These are phyloP conservation scores for Urochloa ruziziensis DNA, from an alignment of 176 grass and related monocot species.

Conservation along the genomic window DNA sequence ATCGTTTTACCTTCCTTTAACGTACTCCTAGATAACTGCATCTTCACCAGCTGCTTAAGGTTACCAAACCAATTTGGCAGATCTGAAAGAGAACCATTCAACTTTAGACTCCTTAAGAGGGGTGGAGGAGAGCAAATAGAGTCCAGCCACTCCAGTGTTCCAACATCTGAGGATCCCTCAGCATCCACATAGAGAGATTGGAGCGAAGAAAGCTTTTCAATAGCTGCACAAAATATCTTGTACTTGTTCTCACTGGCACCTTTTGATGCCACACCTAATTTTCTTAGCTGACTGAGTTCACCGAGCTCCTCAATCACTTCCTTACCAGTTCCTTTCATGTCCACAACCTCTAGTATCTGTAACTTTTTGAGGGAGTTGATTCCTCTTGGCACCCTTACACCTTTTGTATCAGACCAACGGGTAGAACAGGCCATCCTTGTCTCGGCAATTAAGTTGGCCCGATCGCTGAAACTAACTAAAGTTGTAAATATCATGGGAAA, in stretches of 20 bases:
- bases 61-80: not conserved
- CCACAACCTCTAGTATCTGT: not conserved
- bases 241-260: not conserved
- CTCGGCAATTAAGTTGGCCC: not conserved
- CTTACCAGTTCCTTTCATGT: not conserved
- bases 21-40: not conserved
- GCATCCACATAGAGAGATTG: not conserved
- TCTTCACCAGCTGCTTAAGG: slow-evolving; percentile 18
- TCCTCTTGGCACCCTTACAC: slow-evolving; percentile 15
- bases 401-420: not conserved
- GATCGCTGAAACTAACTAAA: not conserved
- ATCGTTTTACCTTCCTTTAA: not conserved
- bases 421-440: not conserved
- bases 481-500: not conserved
- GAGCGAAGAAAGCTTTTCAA: slow-evolving; percentile 18
- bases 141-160: slow-evolving; percentile 1
- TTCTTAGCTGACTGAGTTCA: slow-evolving; percentile 10
- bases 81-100: not conserved
- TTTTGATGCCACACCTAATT: not conserved
- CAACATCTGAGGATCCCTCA: slow-evolving; percentile 5
- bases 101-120: not conserved
- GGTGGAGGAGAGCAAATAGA: not conserved
- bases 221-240: not conserved
- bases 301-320: slow-evolving; percentile 8
- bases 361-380: slow-evolving; percentile 3